phyloP scores from a whole-genome alignment of 1,284 basidiomycete species.

The Leccinum griseonigrum region DNA sequence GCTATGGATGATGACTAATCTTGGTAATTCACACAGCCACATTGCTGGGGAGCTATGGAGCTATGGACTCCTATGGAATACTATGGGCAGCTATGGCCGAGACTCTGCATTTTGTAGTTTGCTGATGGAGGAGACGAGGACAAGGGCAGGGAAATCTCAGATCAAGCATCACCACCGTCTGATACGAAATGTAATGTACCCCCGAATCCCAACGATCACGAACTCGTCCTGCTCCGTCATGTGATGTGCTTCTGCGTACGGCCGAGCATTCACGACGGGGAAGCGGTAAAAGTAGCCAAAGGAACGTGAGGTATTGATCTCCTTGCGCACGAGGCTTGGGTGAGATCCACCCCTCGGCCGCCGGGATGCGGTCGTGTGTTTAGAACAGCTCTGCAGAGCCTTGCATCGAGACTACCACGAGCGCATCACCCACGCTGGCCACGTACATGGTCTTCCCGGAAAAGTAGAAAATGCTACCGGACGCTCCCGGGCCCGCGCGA shows the following conservation, averaged over 20 bases:
- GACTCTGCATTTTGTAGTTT: too few species aligned
- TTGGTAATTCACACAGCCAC: too few species aligned
- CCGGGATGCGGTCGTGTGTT: constrained; percentile 89
- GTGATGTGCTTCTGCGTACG: constrained; percentile 70
- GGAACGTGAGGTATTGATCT: constrained; percentile 87
- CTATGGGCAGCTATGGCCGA: too few species aligned
- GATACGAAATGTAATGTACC: constrained; percentile 83
- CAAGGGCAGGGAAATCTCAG: constrained; percentile 50
- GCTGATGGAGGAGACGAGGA: too few species aligned
- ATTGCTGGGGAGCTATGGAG: too few species aligned
- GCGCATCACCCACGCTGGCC: constrained; percentile 87
- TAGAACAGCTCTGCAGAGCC: constrained; percentile 77
- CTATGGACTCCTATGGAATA: too few species aligned
- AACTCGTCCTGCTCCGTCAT: constrained; percentile 92
- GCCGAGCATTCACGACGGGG: constrained; percentile 89
- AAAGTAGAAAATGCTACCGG: constrained; percentile 87
- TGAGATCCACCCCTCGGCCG: constrained; percentile 95
- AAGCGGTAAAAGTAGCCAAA: constrained; percentile 94
- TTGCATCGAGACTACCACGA: constrained; percentile 87
- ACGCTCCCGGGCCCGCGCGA: constrained; percentile 63
- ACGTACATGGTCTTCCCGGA: constrained; percentile 81
- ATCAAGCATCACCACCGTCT: constrained; percentile 93
- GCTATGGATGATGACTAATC: too few species aligned
- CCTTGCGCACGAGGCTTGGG: constrained; percentile 93
- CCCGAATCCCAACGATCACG: constrained; percentile 92